A percentile compares a stretch with the other conserved stretches of the same genome.
Evolutionary conservation across 2,329 filamentous ascomycete species (phyloP).

Genomic region (Cytospora schulzeri): DNA sequence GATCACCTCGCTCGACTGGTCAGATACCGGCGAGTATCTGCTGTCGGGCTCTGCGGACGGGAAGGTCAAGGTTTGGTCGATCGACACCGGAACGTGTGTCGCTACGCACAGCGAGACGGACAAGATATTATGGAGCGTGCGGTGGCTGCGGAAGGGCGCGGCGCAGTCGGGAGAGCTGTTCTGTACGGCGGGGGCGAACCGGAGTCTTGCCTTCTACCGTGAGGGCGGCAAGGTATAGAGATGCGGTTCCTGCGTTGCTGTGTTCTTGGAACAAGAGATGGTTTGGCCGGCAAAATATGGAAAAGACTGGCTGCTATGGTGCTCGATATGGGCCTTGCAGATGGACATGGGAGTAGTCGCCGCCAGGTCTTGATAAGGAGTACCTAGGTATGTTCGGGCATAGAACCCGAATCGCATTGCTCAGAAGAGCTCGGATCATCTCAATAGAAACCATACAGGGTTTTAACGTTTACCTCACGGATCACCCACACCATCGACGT

Average conservation of each 20-base stretch:
- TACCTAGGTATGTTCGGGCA: too few relatives aligned
- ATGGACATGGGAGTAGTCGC: neutral
- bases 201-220: slow-evolving; percentile 78
- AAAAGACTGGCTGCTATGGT: neutral
- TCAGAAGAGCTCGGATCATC: neutral
- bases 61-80: slow-evolving; percentile 94
- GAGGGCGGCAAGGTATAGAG: slow-evolving; percentile 58
- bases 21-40: slow-evolving; percentile 86
- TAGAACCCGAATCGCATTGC: neutral
- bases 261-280: neutral
- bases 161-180: slow-evolving; percentile 68
- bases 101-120: slow-evolving; percentile 93
- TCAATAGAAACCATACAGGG: neutral
- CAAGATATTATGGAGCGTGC: slow-evolving; percentile 79
- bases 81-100: slow-evolving; percentile 81
- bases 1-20: slow-evolving; percentile 93
- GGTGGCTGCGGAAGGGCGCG: slow-evolving; percentile 75
- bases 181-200: slow-evolving; percentile 75
- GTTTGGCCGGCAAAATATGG: neutral
- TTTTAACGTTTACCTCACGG: neutral
- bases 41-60: slow-evolving; percentile 88
- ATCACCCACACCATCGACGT: neutral
- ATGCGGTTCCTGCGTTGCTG: neutral
- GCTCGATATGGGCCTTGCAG: neutral
- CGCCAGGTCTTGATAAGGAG: neutral